phyloP scores from a whole-genome alignment of 495 filamentous ascomycete genomes.

The Xylaria scruposa region DNA sequence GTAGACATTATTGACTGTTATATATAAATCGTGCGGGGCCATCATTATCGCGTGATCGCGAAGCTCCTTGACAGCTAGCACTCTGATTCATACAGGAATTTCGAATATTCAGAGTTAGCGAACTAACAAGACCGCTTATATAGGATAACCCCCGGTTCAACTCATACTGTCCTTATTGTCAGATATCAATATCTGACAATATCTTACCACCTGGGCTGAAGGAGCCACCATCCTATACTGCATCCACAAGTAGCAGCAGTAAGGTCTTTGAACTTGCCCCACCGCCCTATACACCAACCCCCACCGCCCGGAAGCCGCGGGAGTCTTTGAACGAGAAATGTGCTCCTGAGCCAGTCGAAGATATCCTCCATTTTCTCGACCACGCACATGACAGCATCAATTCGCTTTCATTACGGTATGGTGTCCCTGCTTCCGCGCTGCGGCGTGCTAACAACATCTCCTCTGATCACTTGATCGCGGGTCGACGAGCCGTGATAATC shows the following conservation, averaged over 20 bases:
- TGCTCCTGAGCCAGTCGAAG: conserved; percentile 48
- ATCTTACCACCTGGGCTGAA: conserved; percentile 61
- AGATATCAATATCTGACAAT: conserved; percentile 53
- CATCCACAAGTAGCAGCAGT: conserved; percentile 38
- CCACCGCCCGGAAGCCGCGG: conserved; percentile 14
- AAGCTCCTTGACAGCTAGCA: neutral
- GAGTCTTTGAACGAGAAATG: conserved; percentile 37
- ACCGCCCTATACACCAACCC: conserved; percentile 48
- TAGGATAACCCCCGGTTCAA: conserved; percentile 72
- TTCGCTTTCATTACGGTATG: conserved; percentile 71
- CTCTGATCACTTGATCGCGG: conserved; percentile 68
- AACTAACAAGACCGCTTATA: conserved; percentile 25
- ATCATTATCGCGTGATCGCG: neutral
- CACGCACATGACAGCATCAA: conserved; percentile 65
- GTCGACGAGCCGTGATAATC: conserved; percentile 69
- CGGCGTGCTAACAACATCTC: conserved; percentile 67
- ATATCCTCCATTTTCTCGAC: conserved; percentile 72
- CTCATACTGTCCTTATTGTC: conserved; percentile 68
- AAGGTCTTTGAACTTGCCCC: conserved; percentile 38
- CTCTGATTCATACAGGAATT: neutral
- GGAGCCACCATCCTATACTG: conserved; percentile 65
- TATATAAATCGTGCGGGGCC: conserved; percentile 47
- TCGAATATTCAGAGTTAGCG: neutral
- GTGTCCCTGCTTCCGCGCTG: conserved; percentile 62
- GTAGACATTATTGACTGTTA: too few relatives aligned